Evolutionary conservation across 176 grass and related monocot species (phyloP), one percentile per base, ranked within the genome.

Genomic region (Musa beccarii): DNA sequence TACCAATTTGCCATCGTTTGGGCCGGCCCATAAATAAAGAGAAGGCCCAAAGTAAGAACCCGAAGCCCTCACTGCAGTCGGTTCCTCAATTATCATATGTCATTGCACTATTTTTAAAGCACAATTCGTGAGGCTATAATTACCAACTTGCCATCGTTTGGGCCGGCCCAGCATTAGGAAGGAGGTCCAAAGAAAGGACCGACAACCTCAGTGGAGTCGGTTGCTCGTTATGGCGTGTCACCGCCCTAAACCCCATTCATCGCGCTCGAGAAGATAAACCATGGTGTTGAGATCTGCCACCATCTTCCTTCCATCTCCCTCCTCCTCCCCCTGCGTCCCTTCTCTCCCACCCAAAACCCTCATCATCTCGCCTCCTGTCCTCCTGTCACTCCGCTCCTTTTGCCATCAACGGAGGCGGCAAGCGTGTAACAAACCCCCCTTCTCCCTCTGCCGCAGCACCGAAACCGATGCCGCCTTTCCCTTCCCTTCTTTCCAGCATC

Each of bases 401-500:
- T 52, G 25, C 59, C 64, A 11, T 28, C 73, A 69, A 12, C 23
- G 51, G 64, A 49, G 24, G 23, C 13, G 49, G 12, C 29, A 49
- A 2, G 16, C 23, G 2, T 63, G 57, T 16, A 63, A 14, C 20
- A 0, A 20, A 26, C 19, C 73, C 53, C 83, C 54, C 73, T 53
- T 52, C 72, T 61, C 84, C 77, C 0, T 69, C 75, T 74, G 89
- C 82, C 53, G 17, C 73, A 52, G 57, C 76, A 43, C 83, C 79
- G 67, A 88, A 84, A 75, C 81, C 68, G 87, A 80, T 67, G 81
- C 54, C 34, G 74, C 83, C 78, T 63, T 88, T 26, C 80, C 80
- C 77, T 83, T 86, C 59, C 79, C 85, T 66, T 79, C 82, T 73
- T 89, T 59, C 79, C 83, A 69, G 76, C 85, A 70, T 74, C 66